Percentiles rank a stretch among this genome's conserved stretches.
phyloP scores from a whole-genome alignment of 2,329 filamentous ascomycete genomes.

The Fusarium sp. region DNA sequence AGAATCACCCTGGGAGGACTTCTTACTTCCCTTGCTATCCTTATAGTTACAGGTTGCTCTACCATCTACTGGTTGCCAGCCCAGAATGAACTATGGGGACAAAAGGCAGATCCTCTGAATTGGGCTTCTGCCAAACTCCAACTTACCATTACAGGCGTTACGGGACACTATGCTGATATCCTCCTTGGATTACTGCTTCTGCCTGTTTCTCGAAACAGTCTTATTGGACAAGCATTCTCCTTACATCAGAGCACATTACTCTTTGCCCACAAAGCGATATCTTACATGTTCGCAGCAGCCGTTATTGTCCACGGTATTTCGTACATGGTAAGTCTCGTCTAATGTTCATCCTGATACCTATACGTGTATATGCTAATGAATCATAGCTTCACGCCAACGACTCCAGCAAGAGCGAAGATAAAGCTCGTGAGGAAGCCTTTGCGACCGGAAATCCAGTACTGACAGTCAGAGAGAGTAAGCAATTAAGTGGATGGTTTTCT shows the following conservation, averaged over 20 bases:
- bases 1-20: background rate
- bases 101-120: background rate
- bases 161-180: background rate
- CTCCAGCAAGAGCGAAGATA: background rate
- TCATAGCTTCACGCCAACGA: background rate
- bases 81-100: background rate
- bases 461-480: background rate
- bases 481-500: background rate
- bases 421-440: background rate
- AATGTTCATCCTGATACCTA: too few relatives aligned
- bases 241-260: background rate
- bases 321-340: background rate
- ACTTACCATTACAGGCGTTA: background rate
- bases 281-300: background rate
- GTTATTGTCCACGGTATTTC: background rate
- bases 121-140: background rate
- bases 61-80: background rate
- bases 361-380: background rate
- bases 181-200: background rate
- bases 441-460: background rate
- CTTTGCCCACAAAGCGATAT: background rate
- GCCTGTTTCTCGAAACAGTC: background rate
- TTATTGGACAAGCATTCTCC: conserved; percentile 1
- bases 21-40: background rate
- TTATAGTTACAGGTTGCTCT: background rate